Conservation (phyloP, 179 eudicot genomes). For the Heliamphora pulchella region DNA sequence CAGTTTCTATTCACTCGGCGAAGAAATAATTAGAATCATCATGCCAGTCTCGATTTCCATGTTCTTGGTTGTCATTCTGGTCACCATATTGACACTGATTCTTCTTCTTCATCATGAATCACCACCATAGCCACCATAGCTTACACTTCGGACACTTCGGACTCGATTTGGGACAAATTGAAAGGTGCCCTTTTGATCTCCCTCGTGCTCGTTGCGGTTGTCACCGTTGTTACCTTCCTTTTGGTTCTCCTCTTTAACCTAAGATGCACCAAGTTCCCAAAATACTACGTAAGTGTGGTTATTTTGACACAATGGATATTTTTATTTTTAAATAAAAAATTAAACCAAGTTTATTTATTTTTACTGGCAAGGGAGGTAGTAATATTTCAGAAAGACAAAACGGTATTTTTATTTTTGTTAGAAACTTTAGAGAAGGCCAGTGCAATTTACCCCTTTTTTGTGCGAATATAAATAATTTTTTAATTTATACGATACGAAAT, state of each 20-base stretch:
- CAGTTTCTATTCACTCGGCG: slow-evolving; percentile 69
- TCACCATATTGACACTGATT: slow-evolving; percentile 38
- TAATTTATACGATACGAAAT: too few relatives aligned
- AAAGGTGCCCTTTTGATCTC: slow-evolving; percentile 86
- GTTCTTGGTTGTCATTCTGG: slow-evolving; percentile 69
- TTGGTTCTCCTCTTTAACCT: slow-evolving; percentile 72
- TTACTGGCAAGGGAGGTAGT: too few relatives aligned
- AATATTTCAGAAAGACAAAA: too few relatives aligned
- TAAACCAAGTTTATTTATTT: too few relatives aligned
- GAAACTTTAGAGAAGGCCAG: too few relatives aligned
- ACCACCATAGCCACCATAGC: slow-evolving; percentile 67
- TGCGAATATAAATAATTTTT: too few relatives aligned
- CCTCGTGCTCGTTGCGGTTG: slow-evolving; percentile 63
- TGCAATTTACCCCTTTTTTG: too few relatives aligned
- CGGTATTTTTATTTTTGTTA: too few relatives aligned
- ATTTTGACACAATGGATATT: too few relatives aligned
- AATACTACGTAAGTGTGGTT: slow-evolving; percentile 89
- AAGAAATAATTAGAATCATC: slow-evolving; percentile 76
- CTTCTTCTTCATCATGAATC: slow-evolving; percentile 36
- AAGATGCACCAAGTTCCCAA: slow-evolving; percentile 66
- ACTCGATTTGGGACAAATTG: slow-evolving; percentile 72
- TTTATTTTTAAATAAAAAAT: too few relatives aligned
- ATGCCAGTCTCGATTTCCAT: slow-evolving; percentile 87
- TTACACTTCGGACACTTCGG: slow-evolving; percentile 58
- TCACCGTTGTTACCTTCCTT: slow-evolving; percentile 65